Evolutionary conservation across 768 basidiomycete species (phyloP).

Genomic region (Pholiota molesta): DNA sequence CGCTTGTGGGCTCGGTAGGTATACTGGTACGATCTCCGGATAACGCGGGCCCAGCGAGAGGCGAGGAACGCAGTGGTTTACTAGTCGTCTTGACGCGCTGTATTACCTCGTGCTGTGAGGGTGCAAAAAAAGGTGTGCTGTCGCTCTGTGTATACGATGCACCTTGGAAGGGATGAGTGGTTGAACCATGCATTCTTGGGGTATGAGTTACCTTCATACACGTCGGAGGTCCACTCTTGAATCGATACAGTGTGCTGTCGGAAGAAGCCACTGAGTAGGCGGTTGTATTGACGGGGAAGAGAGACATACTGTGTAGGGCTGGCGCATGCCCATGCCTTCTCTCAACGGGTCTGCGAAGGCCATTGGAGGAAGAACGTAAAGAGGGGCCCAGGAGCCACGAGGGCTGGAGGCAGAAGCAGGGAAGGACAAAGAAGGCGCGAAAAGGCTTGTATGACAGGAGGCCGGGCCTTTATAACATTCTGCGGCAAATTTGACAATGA

Average conservation of each 20-base stretch:
- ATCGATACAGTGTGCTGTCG: neutral
- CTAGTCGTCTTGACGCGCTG: neutral
- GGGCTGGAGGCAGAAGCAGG: neutral
- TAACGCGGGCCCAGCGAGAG: conserved; percentile 6
- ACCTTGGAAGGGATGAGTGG: neutral
- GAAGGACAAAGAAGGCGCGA: conserved; percentile 6
- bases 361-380: neutral
- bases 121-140: neutral
- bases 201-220: neutral
- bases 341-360: neutral
- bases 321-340: neutral
- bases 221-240: neutral
- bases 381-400: neutral
- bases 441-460: conserved; percentile 4
- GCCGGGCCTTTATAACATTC: conserved; percentile 6
- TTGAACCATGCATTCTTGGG: neutral
- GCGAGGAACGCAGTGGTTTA: conserved; percentile 6
- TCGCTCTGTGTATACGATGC: neutral
- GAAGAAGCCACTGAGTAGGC: neutral
- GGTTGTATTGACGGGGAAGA: neutral
- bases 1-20: neutral
- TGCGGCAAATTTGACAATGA: neutral
- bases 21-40: neutral
- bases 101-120: neutral
- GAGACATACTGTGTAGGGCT: neutral